A percentile compares a stretch with the other conserved stretches of the same genome.
Evolutionary conservation across 148 eudicot species (phyloP).

Genomic region (Tetragonia tetragonoides): DNA sequence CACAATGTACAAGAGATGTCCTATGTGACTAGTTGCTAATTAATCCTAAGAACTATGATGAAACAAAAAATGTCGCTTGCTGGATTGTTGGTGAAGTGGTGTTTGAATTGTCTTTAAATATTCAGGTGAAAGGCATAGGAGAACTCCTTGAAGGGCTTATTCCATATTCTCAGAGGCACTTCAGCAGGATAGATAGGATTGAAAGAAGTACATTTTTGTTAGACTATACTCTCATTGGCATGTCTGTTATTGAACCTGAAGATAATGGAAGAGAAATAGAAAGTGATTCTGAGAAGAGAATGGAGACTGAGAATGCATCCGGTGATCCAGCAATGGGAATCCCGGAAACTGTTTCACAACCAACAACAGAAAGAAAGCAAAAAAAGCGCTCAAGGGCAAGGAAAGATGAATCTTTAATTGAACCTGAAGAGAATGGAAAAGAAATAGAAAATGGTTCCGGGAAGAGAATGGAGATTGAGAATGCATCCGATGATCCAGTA

Average conservation of each 20-base stretch:
- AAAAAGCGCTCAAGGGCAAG: slow-evolving; percentile 5
- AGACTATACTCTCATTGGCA: slow-evolving; percentile 77
- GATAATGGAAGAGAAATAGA: not conserved
- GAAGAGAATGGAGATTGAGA: not conserved
- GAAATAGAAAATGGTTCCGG: not conserved
- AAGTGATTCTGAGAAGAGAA: not conserved
- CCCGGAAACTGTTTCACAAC: slow-evolving; percentile 9
- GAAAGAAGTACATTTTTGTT: slow-evolving; percentile 82
- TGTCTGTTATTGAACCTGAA: slow-evolving; percentile 91
- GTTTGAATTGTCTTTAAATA: not conserved
- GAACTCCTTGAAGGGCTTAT: slow-evolving; percentile 95
- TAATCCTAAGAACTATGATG: too few species aligned
- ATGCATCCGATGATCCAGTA: slow-evolving; percentile 18
- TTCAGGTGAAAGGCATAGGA: slow-evolving; percentile 75
- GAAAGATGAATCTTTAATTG: not conserved
- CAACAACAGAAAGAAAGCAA: slow-evolving; percentile 13
- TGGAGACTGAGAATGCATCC: slow-evolving; percentile 6
- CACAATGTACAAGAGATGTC: too few species aligned
- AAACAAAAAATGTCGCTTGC: not conserved
- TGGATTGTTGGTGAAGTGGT: not conserved
- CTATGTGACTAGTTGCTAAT: too few species aligned
- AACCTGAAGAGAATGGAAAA: not conserved
- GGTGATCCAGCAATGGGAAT: slow-evolving; percentile 19
- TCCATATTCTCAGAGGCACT: slow-evolving; percentile 90
- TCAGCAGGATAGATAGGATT: slow-evolving; percentile 80